Evolutionary conservation across 75 land plant genomes (phyloP), one percentile per base, ranked within the genome.

Genomic region (Sequoiadendron giganteum): DNA sequence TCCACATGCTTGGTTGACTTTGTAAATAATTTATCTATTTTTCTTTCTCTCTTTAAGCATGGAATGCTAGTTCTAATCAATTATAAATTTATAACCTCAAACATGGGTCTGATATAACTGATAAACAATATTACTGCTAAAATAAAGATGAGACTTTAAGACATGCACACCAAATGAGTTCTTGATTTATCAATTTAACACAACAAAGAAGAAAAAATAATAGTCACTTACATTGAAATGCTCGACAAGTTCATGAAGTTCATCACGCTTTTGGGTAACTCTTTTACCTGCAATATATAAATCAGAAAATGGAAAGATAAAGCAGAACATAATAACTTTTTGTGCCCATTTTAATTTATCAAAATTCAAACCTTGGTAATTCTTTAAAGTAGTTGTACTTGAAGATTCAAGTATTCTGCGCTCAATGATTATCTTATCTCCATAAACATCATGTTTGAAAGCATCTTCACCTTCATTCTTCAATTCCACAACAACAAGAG

Each of bases 381-480:
- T 95, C 89, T 95, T 98, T 86, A 98, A 61, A 40, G 79, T 45
- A 76, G 87, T 92, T 30, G 95, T 89, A 73, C 92, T 92, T 28
- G 89, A 78, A 38, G 96, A 90, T 89, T 94, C 93, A 11, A 96
- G 88, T 77, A 98, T 95, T 88, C 99, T 91, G 30, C 97, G 93
- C 87, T 97, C 99, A 11, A 98, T 70, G 9, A 88, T 92, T 65
- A 97, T 97, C 39, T 85, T 25, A 86, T 92, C 92, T 42, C 99
- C 99, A 92, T 95, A 98, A 25, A 89, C 65, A 48, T 95, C 95
- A 16, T 88, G 94, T 92, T 95, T 97, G 88, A 93, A 98, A 49
- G 97, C 99, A 91, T 98, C 99, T 9, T 87, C 93, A 2, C 99
- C 99, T 86, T 91, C 81, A 87, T 98, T 98, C 84, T 93, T 92